Conservation (phyloP, 192 early-diverging fungal species). For the Mortierella antarctica region DNA sequence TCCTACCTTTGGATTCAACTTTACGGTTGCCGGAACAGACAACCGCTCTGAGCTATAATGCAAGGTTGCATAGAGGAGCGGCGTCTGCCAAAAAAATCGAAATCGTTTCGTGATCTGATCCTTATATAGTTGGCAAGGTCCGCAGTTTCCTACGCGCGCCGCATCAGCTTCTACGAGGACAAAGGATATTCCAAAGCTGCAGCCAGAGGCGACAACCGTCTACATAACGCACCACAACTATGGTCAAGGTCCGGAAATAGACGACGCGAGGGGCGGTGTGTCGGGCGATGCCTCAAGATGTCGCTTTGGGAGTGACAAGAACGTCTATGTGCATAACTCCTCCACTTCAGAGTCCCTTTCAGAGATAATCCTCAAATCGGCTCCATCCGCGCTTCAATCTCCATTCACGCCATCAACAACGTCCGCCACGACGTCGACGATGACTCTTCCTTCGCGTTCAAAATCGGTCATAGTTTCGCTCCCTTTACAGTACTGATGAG, state of each 20-base stretch:
- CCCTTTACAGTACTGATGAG: conserved; percentile 22
- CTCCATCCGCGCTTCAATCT: not conserved
- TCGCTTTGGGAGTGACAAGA: not conserved
- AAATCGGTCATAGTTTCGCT: conserved; percentile 17
- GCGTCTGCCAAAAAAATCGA: too few relatives aligned
- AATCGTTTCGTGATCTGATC: too few relatives aligned
- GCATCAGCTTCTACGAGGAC: too few relatives aligned
- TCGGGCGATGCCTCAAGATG: not conserved
- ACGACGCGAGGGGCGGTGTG: not conserved
- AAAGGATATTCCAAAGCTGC: not conserved
- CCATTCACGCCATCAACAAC: conserved; percentile 1
- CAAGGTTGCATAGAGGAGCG: too few relatives aligned
- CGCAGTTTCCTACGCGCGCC: too few relatives aligned
- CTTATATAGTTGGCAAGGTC: too few relatives aligned
- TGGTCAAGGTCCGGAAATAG: not conserved
- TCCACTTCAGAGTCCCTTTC: conserved; percentile 29
- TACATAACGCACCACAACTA: conserved; percentile 28
- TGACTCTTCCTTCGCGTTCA: not conserved
- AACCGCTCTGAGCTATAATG: too few relatives aligned
- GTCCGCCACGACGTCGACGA: not conserved
- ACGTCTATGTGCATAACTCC: conserved; percentile 9
- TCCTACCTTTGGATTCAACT: too few relatives aligned
- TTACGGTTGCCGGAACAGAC: too few relatives aligned
- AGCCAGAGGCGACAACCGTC: conserved; percentile 20
- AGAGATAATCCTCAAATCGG: conserved; percentile 30